Evolutionary conservation across 2,329 filamentous ascomycete species (phyloP), one percentile per base, ranked within the genome.

Genomic region (Penicillium thymicola): DNA sequence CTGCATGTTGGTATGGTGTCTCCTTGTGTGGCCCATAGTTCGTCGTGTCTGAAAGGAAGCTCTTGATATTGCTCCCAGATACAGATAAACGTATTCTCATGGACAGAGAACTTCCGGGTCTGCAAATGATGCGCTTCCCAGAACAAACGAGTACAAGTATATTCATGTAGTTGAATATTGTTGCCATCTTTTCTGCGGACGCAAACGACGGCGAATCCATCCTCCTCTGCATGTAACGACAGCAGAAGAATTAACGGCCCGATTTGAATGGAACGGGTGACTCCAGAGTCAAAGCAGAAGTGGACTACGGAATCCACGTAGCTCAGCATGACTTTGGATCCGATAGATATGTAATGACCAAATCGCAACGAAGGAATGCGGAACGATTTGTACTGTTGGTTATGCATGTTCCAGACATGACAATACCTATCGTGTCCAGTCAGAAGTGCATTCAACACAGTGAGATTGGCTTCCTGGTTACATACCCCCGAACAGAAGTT

Each of bases 391-490:
- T 60, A 34, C 18, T 65, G 56, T 16, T 63, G 56, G 2, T 64
- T 66, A 13, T 58, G 25, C 16, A 68, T 45, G 41, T 68, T 58
- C 69, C 70, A 74, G n/a, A 67, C 63, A 57, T 71, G 62, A 41
- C 70, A 73, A 30, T 66, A 64, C 28, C 70, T 72, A 34, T 21
- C 30, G 3, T 34, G 11, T 34, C 28, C 11, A 38, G 18, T 40
- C 18, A 48, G 36, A 34, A 23, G 28, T 34, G 10, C 25, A 34
- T 51, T 11, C 53, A 25, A 6, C 7, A 47, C 5, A 23, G 5
- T 8, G 25, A 11, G 11, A n/a, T 11, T 36, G n/a, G 8, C n/a
- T 37, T 34, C n/a, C 25, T 11, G 25, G 21, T 18, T n/a, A 51
- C 43, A 28, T 45, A 51, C 14, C 44, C 55, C 21, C 43, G 51